phyloP scores from a whole-genome alignment of 352 stramenopile genomes.

The Pythium rhizo-oryzae region DNA sequence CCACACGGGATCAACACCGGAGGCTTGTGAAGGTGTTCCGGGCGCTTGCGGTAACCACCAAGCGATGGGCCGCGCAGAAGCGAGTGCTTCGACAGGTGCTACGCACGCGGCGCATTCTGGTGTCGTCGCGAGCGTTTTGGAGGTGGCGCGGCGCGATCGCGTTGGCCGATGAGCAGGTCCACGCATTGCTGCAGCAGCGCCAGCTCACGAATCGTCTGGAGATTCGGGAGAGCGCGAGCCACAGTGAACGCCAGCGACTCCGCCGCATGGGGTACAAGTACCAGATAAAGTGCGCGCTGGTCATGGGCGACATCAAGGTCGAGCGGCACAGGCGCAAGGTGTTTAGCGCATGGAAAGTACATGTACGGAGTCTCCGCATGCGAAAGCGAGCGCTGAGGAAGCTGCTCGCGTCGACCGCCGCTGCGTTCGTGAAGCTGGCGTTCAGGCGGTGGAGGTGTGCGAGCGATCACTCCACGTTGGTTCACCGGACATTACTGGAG shows the following conservation, averaged over 20 bases:
- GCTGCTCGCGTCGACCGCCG: slow-evolving; percentile 15
- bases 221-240: slow-evolving; percentile 18
- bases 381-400: slow-evolving; percentile 17
- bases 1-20: not conserved
- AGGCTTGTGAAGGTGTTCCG: not conserved
- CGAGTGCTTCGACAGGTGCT: not conserved
- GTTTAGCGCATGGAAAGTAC: slow-evolving; percentile 29
- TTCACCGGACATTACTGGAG: not conserved
- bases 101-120: not conserved
- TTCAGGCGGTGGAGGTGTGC: not conserved
- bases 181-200: slow-evolving; percentile 18
- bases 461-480: not conserved
- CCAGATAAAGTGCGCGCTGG: slow-evolving; percentile 38
- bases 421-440: not conserved
- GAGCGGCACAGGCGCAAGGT: slow-evolving; percentile 17
- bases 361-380: not conserved
- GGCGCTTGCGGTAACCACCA: not conserved
- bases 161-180: not conserved
- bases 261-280: slow-evolving; percentile 36
- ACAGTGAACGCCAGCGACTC: slow-evolving; percentile 18
- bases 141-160: slow-evolving; percentile 4
- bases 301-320: slow-evolving; percentile 31
- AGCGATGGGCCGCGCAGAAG: not conserved
- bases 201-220: slow-evolving; percentile 29
- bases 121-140: not conserved